Evolutionary conservation across 2,329 filamentous ascomycete genomes (phyloP), one percentile per base, ranked within the genome.

Genomic region (Juglanconis juglandina): DNA sequence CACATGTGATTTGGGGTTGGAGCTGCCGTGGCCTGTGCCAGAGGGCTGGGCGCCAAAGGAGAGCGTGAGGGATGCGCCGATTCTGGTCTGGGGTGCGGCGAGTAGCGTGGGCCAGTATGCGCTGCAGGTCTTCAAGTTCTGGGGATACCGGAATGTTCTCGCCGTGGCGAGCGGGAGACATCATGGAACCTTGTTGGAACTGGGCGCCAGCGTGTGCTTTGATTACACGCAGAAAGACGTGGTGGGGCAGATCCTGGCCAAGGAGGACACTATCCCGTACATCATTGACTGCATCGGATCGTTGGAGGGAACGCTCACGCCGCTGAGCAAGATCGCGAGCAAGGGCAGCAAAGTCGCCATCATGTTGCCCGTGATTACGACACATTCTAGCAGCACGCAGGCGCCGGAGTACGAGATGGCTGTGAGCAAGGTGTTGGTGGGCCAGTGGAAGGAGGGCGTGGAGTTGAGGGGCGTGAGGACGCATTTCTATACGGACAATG

Each of bases 301-400:
- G 3, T 69, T 78, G 41, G 66, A 73, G 2, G 79, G 79, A 0
- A 80, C 78, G 5, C 64, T 86, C 5, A 66, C 66, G 37, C 82
- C 79, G 2, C 71, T 88, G 39, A 75, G 77, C 5, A 76, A 76
- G 64, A 72, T 88, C 32, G 83, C 81, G 0, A 71, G 76, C 60
- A 68, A 56, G 1, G 82, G 82, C 0, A 71, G 76, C 4, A 82
- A 71, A 32, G 82, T 88, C 0, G 86, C 84, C 0, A 71, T 87
- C 14, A 77, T 88, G 71, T 70, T 89, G 5, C 86, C 86, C 0
- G 79, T 87, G 14, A 83, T 88, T 59, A 64, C 85, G 49, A 76
- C 71, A 48, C 80, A 86, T 62, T 78, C 84, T 0, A 78, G 73
- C 0, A 74, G 77, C 4, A 73, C 72, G 1, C 71, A 77, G 17